Evolutionary conservation across 495 filamentous ascomycete species (phyloP).

Genomic region (Penicillium diatomitis): DNA sequence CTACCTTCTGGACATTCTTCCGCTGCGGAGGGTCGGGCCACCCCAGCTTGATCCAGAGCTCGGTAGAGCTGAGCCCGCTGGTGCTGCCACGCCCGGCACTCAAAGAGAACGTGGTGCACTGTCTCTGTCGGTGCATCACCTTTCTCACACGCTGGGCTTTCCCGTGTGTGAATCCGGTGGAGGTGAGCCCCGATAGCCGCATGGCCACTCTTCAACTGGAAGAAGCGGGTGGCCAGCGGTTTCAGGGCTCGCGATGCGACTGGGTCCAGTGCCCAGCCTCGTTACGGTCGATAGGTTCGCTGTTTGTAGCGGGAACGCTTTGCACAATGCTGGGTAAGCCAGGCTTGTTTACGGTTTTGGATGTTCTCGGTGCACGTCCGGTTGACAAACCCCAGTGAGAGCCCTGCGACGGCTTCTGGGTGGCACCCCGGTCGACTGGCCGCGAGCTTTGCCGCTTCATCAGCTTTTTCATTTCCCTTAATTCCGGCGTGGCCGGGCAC

Average conservation of each 20-base stretch:
- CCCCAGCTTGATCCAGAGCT: not conserved
- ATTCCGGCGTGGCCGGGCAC: not conserved
- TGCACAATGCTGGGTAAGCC: not conserved
- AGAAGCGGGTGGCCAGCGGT: not conserved
- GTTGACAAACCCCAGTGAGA: not conserved
- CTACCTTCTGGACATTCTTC: not conserved
- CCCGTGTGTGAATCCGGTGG: not conserved
- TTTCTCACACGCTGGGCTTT: not conserved
- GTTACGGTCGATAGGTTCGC: not conserved
- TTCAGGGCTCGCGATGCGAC: not conserved
- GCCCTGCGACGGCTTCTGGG: not conserved
- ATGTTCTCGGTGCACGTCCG: not conserved
- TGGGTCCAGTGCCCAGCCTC: not conserved
- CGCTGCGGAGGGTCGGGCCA: not conserved
- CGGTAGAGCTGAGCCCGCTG: not conserved
- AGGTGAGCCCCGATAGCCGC: not conserved
- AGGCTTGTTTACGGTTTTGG: not conserved
- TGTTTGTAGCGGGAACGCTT: not conserved
- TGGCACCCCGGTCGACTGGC: not conserved
- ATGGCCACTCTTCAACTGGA: not conserved
- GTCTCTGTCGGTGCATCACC: not conserved
- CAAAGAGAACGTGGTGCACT: not conserved
- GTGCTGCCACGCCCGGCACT: not conserved
- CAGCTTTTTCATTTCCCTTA: not conserved
- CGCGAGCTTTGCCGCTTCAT: not conserved